Base-by-base conservation (phyloP, 305 asterid species). In the Plantago lanceolata region DNA sequence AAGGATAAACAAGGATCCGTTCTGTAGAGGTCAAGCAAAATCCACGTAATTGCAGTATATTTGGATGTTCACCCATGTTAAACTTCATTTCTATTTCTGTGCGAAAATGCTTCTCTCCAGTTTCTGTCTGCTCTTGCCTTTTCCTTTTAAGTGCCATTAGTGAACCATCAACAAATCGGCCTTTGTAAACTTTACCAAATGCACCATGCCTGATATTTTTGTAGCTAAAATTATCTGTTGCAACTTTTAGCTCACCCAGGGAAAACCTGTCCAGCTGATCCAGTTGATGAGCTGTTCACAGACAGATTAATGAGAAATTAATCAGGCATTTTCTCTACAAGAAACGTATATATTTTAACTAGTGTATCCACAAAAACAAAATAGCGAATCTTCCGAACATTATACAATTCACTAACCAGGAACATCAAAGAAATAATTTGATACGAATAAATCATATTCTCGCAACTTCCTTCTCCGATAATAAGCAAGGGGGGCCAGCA, bases 21-120 rank as follows among this genome's bases (percentile, higher is more conserved):
- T 90, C 97, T 3, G 93, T 88, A 0, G 91, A 85, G 0, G 97
- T 88, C 91, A 81, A 81, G 77, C 96, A 88, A 73, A 90, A 90
- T 55, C 97, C 96, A 72, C 81, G 82, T 48, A 90, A 72, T n/a
- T 88, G 89, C 45, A 85, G 95, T 63, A 90, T 74, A 76, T 90
- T 90, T 20, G 82, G 79, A 74, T 90, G 97, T 56, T 82, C 91
- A 48, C 91, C 95, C 94, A 81, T 75, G 78, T 91, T 80, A 69
- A 86, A 82, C 88, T 84, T 82, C 28, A 24, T 79, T 88, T 94
- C n/a, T 59, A 90, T 84, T 83, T 90, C 96, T 19, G 95, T 86
- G 76, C 83, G 96, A 67, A 90, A 90, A 72, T 88, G 96, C 61
- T 79, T 69, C 75, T 90, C 96, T 64, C 95, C 94, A 51, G 88